Evolutionary conservation across 108 stramenopile genomes (phyloP).

Genomic region (Parietichytrium sp.): DNA sequence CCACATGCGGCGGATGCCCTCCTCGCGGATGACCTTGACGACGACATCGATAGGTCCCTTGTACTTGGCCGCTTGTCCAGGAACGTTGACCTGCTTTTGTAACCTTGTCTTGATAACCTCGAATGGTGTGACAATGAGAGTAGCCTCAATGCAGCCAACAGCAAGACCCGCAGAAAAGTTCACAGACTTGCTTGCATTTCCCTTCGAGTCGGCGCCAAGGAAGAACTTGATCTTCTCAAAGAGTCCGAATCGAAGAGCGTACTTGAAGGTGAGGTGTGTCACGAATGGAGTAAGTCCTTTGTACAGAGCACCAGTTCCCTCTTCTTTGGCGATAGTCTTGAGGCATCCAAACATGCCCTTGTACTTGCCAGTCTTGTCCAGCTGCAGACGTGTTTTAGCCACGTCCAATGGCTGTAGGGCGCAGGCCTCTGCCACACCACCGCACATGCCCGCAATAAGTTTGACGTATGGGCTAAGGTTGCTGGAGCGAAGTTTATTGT

Average conservation of each 20-base stretch:
- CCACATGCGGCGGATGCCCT: constrained; percentile 69
- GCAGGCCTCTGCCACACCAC: constrained; percentile 42
- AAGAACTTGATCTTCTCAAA: constrained; percentile 79
- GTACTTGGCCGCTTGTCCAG: constrained; percentile 70
- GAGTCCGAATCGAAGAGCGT: constrained; percentile 92
- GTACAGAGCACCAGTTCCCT: constrained; percentile 91
- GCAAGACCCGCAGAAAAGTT: constrained; percentile 68
- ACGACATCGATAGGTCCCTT: constrained; percentile 89
- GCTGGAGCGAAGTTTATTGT: neutral
- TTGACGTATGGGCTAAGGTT: constrained; percentile 38
- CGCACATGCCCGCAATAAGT: constrained; percentile 42
- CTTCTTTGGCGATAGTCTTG: constrained; percentile 72
- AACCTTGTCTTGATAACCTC: constrained; percentile 40
- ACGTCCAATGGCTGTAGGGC: constrained; percentile 41
- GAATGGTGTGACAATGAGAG: constrained; percentile 64
- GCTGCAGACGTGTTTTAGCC: constrained; percentile 44
- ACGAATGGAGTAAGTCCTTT: constrained; percentile 93
- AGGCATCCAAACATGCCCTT: constrained; percentile 40
- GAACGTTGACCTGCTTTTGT: constrained; percentile 55
- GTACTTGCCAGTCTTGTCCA: constrained; percentile 40
- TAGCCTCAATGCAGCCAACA: constrained; percentile 84
- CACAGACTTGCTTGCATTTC: neutral
- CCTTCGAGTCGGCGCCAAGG: constrained; percentile 42
- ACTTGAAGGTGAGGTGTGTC: constrained; percentile 91
- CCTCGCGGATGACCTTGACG: constrained; percentile 75